phyloP scores from a whole-genome alignment of 75 land plant genomes.

The Picea sitchensis region DNA sequence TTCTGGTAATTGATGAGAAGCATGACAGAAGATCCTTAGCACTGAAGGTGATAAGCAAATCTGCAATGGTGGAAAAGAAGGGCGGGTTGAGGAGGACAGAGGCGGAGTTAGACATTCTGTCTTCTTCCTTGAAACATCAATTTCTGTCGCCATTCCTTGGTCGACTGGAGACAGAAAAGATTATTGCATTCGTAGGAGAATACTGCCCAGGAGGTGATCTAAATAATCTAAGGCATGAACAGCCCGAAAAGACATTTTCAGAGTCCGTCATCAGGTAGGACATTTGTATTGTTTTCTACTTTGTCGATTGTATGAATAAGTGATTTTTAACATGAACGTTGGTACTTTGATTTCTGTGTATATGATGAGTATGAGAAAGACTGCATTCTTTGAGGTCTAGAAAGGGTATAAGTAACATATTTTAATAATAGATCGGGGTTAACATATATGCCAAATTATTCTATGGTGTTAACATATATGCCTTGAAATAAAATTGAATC shows the following conservation, averaged over 20 bases:
- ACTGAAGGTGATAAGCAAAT: conserved; percentile 1
- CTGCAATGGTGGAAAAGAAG: neutral
- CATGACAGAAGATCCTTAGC: neutral
- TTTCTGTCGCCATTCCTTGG: conserved; percentile 61
- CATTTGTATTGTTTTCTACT: neutral
- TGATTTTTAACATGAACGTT: no score
- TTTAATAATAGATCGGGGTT: no score
- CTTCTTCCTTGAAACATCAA: conserved; percentile 33
- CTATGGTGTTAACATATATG: no score
- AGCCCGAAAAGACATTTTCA: conserved; percentile 64
- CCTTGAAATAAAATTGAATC: no score
- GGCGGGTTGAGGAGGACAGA: neutral
- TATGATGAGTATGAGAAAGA: no score
- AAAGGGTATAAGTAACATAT: no score
- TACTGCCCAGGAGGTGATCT: conserved; percentile 86
- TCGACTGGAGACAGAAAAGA: conserved; percentile 29
- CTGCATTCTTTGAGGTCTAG: no score
- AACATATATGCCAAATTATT: no score
- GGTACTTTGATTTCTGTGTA: no score
- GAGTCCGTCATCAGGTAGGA: conserved; percentile 36
- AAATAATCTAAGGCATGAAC: conserved; percentile 60
- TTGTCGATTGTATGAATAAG: no score
- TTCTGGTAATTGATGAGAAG: neutral
- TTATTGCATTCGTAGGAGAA: conserved; percentile 38
- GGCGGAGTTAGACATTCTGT: neutral